Base-by-base conservation (phyloP, 139 green algal species). In the Auxenochlorella protothecoides region DNA sequence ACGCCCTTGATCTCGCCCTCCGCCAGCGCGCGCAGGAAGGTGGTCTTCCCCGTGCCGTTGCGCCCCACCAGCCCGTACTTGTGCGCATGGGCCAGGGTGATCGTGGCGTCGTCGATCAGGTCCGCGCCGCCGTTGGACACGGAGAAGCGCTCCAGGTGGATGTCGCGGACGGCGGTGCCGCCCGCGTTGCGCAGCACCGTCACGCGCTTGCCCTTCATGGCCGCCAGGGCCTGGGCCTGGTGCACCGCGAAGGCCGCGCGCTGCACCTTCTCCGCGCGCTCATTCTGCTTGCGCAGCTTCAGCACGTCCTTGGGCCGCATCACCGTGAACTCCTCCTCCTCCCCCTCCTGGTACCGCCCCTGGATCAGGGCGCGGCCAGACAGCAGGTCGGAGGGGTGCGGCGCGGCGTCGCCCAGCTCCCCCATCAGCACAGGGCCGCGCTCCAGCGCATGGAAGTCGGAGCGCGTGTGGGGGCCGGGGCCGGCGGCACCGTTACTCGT, bases 21-120 rank as follows among this genome's bases (percentile, higher is more conserved):
- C 2, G 86, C 84, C 78, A 97, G 78, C 11, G 88, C 87, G 2
- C 91, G 83, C 69, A 97, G 84, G 61, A 97, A 79, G 2, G 91
- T 97, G 0, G 91, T 90, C 81, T 97, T 97, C 62, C 91, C 91
- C 59, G 84, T 92, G 4, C 91, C 91, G 72, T 97, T 97, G 53
- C 91, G 80, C 0, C 79, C 72, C 16, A 88, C 80, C 66, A 97
- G 79, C 52, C 91, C 91, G 70, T 97, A 97, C 70, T 74, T 76
- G 62, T 88, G 71, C 2, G 91, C 91, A 62, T 78, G 86, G 0
- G 91, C 86, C 68, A 97, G 75, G 55, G 76, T 89, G 15, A 96
- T 54, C 54, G 68, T 84, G 9, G 75, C 86, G 70, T 92, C 85
- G 12, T 80, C 70, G 55, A 90, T 87, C 16, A 92, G 77, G 13